Evolutionary conservation across 345 rosid species (phyloP).

Genomic region (Pistacia atlantica): DNA sequence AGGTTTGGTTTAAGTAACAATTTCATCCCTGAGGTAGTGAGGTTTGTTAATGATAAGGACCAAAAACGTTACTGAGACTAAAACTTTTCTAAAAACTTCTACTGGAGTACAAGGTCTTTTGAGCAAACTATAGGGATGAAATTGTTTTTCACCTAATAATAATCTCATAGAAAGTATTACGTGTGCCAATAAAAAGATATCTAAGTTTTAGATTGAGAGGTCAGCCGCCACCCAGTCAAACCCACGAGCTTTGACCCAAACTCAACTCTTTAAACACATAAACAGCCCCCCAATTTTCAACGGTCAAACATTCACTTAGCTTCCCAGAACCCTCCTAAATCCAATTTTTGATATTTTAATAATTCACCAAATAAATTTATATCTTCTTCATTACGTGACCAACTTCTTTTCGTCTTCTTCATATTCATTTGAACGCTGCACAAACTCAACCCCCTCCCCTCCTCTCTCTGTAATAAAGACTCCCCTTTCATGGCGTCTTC

Average conservation of each 20-base stretch:
- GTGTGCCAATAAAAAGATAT: background rate
- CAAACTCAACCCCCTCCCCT: background rate
- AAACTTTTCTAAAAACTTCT: too few relatives aligned
- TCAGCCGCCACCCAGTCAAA: constrained; percentile 51
- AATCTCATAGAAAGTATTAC: background rate
- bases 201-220: background rate
- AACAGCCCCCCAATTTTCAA: constrained; percentile 4
- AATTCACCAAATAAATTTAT: background rate
- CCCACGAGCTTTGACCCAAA: constrained; percentile 35
- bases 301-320: constrained; percentile 21
- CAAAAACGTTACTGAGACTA: too few relatives aligned
- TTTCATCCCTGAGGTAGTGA: too few relatives aligned
- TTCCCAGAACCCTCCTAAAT: constrained; percentile 28
- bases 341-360: background rate
- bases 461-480: background rate
- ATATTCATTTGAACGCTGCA: background rate
- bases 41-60: too few relatives aligned
- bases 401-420: constrained; percentile 20
- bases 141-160: too few relatives aligned
- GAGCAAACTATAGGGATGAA: too few relatives aligned
- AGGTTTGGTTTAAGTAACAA: too few relatives aligned
- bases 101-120: too few relatives aligned
- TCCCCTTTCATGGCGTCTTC: constrained; percentile 42
- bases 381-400: constrained; percentile 29
- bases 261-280: background rate